phyloP scores from a whole-genome alignment of 495 filamentous ascomycete genomes.

The Hypomontagnella monticulosa region DNA sequence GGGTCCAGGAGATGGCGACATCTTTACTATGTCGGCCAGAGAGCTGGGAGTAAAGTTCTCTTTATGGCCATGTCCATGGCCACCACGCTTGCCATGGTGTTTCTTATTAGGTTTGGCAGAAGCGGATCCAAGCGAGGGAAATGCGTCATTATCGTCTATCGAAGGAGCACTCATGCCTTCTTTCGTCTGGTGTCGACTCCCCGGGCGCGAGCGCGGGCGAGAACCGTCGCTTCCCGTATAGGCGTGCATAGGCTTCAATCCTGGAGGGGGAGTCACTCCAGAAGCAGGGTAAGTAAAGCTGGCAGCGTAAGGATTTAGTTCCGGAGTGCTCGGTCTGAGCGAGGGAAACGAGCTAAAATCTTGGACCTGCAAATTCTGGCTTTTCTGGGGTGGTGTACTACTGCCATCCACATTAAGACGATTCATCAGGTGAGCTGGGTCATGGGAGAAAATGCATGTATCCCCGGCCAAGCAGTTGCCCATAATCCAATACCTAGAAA shows the following conservation, averaged over 20 bases:
- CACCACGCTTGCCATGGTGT: constrained; percentile 87
- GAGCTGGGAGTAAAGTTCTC: constrained; percentile 76
- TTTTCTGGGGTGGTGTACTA: constrained; percentile 66
- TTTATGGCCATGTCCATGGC: constrained; percentile 76
- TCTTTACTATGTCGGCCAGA: constrained; percentile 94
- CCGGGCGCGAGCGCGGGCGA: constrained; percentile 82
- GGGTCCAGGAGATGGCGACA: constrained; percentile 80
- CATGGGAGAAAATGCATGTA: constrained; percentile 97
- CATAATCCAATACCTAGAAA: constrained; percentile 88
- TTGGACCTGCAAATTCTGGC: constrained; percentile 77
- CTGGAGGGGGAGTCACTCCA: constrained; percentile 68
- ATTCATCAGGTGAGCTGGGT: constrained; percentile 82
- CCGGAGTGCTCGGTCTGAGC: constrained; percentile 69
- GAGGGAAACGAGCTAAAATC: constrained; percentile 93
- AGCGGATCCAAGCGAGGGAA: constrained; percentile 88
- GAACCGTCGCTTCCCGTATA: constrained; percentile 65
- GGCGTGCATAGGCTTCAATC: constrained; percentile 63
- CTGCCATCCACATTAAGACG: constrained; percentile 71
- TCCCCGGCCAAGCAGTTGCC: constrained; percentile 95
- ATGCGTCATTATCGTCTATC: constrained; percentile 94
- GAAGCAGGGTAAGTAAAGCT: constrained; percentile 60
- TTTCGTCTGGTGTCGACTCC: constrained; percentile 82
- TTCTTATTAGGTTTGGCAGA: constrained; percentile 83
- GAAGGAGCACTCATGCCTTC: constrained; percentile 73
- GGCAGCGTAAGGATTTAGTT: constrained; percentile 67